A percentile compares a stretch with the other conserved stretches of the same genome.
Evolutionary conservation across 768 basidiomycete species (phyloP).

Genomic region (Rhodotorula babjevae): DNA sequence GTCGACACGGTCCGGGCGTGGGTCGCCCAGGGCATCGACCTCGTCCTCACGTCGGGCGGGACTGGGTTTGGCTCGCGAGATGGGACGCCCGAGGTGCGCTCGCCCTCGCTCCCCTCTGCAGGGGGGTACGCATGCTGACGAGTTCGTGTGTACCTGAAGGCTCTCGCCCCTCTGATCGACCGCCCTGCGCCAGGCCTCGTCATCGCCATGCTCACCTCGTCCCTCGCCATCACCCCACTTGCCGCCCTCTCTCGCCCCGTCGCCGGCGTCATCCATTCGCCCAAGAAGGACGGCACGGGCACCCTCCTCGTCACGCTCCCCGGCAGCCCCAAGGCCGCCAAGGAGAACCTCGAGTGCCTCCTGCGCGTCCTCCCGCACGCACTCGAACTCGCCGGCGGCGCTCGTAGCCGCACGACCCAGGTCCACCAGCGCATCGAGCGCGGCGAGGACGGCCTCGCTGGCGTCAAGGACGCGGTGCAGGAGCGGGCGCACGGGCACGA

Average conservation of each 20-base stretch:
- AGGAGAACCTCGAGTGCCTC: constrained; percentile 65
- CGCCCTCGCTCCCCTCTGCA: not conserved
- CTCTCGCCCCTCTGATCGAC: constrained; percentile 43
- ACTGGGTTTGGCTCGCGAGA: constrained; percentile 81
- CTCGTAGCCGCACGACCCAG: not conserved
- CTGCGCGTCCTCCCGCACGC: constrained; percentile 66
- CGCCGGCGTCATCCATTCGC: constrained; percentile 53
- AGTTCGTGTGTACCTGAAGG: constrained; percentile 57
- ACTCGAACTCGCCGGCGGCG: constrained; percentile 57
- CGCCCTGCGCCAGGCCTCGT: constrained; percentile 60
- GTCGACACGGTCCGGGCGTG: constrained; percentile 48
- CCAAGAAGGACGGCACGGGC: constrained; percentile 55
- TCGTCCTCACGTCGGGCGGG: constrained; percentile 78
- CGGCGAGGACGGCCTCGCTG: constrained; percentile 11
- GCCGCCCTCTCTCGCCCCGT: constrained; percentile 79
- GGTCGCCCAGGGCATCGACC: constrained; percentile 56
- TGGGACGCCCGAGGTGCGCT: constrained; percentile 70
- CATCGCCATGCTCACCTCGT: constrained; percentile 64
- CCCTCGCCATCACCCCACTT: constrained; percentile 68
- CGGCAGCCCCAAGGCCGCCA: constrained; percentile 78
- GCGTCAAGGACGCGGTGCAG: not conserved
- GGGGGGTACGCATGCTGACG: constrained; percentile 40
- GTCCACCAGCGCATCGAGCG: constrained; percentile 14
- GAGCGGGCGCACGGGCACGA: constrained; percentile 32
- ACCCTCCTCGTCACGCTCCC: constrained; percentile 70